Evolutionary conservation across 148 eudicot species (phyloP).

Genomic region (Fallopia convolvulus): DNA sequence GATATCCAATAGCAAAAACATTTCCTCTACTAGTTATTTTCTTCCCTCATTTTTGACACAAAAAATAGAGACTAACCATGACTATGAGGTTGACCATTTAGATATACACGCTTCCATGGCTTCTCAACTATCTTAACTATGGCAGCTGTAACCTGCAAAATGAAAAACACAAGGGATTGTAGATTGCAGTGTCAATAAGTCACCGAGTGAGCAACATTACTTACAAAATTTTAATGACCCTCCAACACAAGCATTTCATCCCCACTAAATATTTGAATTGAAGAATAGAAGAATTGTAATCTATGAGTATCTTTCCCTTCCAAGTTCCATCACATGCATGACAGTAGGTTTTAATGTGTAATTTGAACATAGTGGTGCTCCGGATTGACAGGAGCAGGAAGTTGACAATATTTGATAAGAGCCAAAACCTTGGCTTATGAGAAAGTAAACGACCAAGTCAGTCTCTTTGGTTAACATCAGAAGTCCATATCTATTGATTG

Average conservation of each 20-base stretch:
- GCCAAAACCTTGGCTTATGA: background rate
- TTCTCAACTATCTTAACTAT: constrained; percentile 74
- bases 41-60: background rate
- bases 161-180: background rate
- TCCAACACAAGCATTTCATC: background rate
- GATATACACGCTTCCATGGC: constrained; percentile 75
- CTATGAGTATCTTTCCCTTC: background rate
- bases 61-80: constrained; percentile 56
- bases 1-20: background rate
- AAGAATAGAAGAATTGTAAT: background rate
- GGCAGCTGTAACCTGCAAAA: constrained; percentile 65
- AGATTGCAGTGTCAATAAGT: background rate
- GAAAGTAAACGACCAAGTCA: background rate
- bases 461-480: background rate
- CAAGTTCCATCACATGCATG: background rate
- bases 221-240: background rate
- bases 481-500: background rate
- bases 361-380: background rate
- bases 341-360: background rate
- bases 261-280: background rate
- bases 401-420: background rate
- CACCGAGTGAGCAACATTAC: background rate
- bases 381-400: background rate
- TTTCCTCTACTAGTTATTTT: background rate
- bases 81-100: constrained; percentile 67